phyloP scores from a whole-genome alignment of 441 rosid species.

The Geranium incanum region DNA sequence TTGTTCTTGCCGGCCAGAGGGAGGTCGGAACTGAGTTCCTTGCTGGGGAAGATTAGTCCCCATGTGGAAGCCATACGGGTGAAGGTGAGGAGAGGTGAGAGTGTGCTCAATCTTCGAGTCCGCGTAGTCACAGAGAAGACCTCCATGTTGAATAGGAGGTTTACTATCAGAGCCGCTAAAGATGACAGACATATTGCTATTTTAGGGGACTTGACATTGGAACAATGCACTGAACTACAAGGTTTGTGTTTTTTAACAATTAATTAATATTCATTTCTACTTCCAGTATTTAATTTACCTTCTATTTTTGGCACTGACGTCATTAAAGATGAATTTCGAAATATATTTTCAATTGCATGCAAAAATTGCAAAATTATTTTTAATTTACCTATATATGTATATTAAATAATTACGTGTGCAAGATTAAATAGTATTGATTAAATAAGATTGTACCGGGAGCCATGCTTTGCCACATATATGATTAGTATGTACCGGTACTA shows the following conservation, averaged over 20 bases:
- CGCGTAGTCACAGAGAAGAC: background rate
- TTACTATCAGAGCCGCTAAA: background rate
- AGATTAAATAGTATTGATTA: too few species aligned
- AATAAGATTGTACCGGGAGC: too few species aligned
- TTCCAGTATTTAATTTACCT: too few species aligned
- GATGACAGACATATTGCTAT: background rate
- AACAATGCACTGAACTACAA: background rate
- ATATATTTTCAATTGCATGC: too few species aligned
- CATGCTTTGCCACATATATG: too few species aligned
- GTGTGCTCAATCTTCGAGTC: background rate
- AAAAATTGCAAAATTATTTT: too few species aligned
- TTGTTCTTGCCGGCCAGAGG: background rate
- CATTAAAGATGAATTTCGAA: too few species aligned
- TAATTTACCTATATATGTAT: too few species aligned
- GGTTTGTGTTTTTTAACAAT: background rate
- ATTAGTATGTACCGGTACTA: too few species aligned
- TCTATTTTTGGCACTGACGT: too few species aligned
- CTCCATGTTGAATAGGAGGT: background rate
- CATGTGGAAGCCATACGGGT: background rate
- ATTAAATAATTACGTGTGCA: too few species aligned
- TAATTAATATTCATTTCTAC: too few species aligned
- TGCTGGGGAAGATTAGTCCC: background rate
- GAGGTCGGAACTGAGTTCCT: background rate
- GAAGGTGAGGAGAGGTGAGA: background rate
- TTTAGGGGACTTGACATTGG: background rate